These are phyloP conservation scores for Elsinoe fawcettii DNA, from an alignment of 2,329 filamentous ascomycete genomes.

Conservation along the genomic window DNA sequence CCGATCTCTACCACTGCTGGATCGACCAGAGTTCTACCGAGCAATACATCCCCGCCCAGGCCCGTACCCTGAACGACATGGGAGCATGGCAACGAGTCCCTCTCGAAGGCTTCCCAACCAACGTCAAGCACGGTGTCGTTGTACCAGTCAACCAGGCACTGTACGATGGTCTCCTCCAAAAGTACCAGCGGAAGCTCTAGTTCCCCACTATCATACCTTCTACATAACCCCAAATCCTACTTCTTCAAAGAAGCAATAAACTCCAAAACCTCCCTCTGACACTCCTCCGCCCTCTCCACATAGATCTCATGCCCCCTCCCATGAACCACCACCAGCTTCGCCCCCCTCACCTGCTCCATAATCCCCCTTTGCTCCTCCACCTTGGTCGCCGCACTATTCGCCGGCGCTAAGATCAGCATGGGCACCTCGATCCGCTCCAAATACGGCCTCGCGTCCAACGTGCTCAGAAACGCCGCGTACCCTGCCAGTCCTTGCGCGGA, in stretches of 20 bases:
- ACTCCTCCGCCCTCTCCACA: constrained; percentile 24
- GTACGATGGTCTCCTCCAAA: constrained; percentile 18
- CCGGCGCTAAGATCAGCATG: constrained; percentile 30
- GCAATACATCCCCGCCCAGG: constrained; percentile 19
- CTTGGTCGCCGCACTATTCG: constrained; percentile 28
- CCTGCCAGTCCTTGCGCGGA: constrained; percentile 28
- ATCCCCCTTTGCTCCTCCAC: constrained; percentile 27
- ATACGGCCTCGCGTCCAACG: constrained; percentile 28
- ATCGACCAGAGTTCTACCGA: constrained; percentile 20
- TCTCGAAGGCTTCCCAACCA: constrained; percentile 18
- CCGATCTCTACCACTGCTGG: constrained; percentile 19
- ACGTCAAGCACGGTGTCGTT: constrained; percentile 20
- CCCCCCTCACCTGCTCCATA: constrained; percentile 19
- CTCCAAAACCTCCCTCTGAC: constrained; percentile 34
- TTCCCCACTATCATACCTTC: background rate
- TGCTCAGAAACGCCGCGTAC: constrained; percentile 30
- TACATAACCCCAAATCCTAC: background rate
- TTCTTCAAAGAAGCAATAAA: constrained; percentile 24
- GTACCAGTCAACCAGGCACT: constrained; percentile 18
- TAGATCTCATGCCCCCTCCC: constrained; percentile 33
- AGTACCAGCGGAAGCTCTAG: constrained; percentile 13
- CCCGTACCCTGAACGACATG: constrained; percentile 20
- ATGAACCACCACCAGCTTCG: constrained; percentile 25
- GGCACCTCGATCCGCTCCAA: constrained; percentile 26
- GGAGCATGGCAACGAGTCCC: constrained; percentile 17